Evolutionary conservation across 257 asterid species (phyloP), one percentile per base, ranked within the genome.

Genomic region (Rhazya stricta): DNA sequence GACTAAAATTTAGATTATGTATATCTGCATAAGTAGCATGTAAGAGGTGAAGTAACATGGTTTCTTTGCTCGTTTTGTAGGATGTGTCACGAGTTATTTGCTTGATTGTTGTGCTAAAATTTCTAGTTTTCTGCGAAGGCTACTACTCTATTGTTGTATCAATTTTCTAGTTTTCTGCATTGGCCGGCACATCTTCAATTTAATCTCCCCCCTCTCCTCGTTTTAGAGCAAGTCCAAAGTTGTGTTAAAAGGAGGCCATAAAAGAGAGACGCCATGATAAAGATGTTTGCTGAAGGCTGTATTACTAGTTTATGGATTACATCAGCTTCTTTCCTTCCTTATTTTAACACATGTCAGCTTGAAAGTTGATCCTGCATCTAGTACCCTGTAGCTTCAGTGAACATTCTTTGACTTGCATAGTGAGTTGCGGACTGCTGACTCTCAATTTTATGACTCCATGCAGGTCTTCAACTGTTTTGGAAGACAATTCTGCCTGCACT

Each of bases 381-480:
- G 1, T 0, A 2, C 29, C 36, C 34, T 58, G 65, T 51, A 18
- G 58, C 27, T 51, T 19, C 9, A 51, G 19, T 51, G 1, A 19
- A 51, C 25, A 51, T 19, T 51, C 25, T 51, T 19, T 21, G 1
- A 51, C 9, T 15, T 18, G 58, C 54, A 51, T 51, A 19, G 58
- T 43, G 50, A 9, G 32, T 12, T 76, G 29, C 69, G 65, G 4
- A 67, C 66, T n/a, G 37, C 51, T 50, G 25, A 30, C 5, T 60
- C 39, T 60, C 67, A 3, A 60, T 30, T 46, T 29, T 34, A 37
- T 41, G 57, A 36, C 36, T 46, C 67, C 74, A 36, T 75, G 77
- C 87, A 93, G 98, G 96, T 93, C n/a, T 93, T 93, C 82, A 86
- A 89, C 82, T 89, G 97, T 83, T 88, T 85, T 57, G 96, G 93